phyloP scores from a whole-genome alignment of 1,284 basidiomycete genomes.

The Fomitopsis betulina region DNA sequence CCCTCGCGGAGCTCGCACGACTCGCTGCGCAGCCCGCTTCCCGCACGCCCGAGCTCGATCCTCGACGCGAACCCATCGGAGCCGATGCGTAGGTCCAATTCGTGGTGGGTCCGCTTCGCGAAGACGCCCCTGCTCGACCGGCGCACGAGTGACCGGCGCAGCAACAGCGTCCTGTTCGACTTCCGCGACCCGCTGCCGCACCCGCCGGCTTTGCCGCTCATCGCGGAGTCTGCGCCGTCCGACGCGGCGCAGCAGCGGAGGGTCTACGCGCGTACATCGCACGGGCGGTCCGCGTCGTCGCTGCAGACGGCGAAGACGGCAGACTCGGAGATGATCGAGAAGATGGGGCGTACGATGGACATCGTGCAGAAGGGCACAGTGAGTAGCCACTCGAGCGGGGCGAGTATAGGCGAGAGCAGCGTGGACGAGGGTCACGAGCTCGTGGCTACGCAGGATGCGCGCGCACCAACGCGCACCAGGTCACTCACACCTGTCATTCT shows the following conservation, averaged over 20 bases:
- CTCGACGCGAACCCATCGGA: constrained; percentile 32
- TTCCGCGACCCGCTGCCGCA: constrained; percentile 68
- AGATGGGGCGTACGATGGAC: constrained; percentile 59
- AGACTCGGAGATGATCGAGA: constrained; percentile 64
- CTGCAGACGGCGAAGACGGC: constrained; percentile 33
- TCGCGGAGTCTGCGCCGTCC: constrained; percentile 43
- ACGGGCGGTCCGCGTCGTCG: constrained; percentile 23
- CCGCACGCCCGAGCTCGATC: constrained; percentile 32
- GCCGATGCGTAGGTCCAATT: constrained; percentile 35
- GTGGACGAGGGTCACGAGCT: constrained; percentile 3
- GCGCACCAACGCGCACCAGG: neutral
- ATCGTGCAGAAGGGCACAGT: constrained; percentile 53
- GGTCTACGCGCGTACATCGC: constrained; percentile 18
- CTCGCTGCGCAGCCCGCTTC: constrained; percentile 20
- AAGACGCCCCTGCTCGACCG: constrained; percentile 39
- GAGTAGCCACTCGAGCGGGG: constrained; percentile 27
- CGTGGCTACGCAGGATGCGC: neutral
- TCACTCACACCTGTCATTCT: neutral
- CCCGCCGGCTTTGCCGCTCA: constrained; percentile 51
- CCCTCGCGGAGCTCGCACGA: constrained; percentile 26
- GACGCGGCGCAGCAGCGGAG: constrained; percentile 17
- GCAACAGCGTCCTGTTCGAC: constrained; percentile 30
- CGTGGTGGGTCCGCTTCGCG: constrained; percentile 44
- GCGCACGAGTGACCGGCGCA: constrained; percentile 21
- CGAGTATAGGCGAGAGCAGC: constrained; percentile 10